A percentile compares a stretch with the other conserved stretches of the same genome.
phyloP scores from a whole-genome alignment of 352 stramenopile species.

The Phytophthora sp. region DNA sequence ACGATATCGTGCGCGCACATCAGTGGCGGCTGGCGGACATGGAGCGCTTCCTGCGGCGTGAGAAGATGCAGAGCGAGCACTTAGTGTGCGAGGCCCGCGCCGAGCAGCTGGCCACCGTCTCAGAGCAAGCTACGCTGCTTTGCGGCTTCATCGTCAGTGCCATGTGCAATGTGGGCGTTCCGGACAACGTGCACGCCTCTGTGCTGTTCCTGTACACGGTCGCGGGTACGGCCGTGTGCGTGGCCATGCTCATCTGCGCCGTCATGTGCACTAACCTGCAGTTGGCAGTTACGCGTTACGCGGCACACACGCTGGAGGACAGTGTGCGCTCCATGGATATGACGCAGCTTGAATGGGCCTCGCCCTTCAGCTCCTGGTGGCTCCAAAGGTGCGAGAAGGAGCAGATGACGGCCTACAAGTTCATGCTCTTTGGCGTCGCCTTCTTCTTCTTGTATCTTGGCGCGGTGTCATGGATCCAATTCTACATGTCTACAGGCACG shows the following conservation, averaged over 20 bases:
- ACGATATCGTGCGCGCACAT: constrained; percentile 74
- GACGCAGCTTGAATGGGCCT: constrained; percentile 52
- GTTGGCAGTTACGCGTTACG: constrained; percentile 73
- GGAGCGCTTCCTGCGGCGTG: constrained; percentile 62
- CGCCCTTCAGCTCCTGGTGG: constrained; percentile 76
- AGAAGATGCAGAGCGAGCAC: constrained; percentile 74
- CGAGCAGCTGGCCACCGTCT: constrained; percentile 75
- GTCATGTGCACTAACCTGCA: constrained; percentile 76
- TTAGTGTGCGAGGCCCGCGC: constrained; percentile 64
- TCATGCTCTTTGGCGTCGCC: constrained; percentile 68
- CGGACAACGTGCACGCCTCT: constrained; percentile 27
- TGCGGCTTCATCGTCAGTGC: constrained; percentile 73
- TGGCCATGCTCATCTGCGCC: constrained; percentile 61
- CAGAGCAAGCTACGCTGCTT: constrained; percentile 71
- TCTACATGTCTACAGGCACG: constrained; percentile 53
- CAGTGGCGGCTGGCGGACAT: constrained; percentile 73
- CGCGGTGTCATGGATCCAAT: constrained; percentile 73
- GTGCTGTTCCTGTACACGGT: constrained; percentile 59
- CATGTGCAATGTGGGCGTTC: constrained; percentile 69
- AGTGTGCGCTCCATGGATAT: constrained; percentile 56
- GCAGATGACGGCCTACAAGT: constrained; percentile 75
- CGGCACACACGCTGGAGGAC: constrained; percentile 55
- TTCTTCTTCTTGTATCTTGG: constrained; percentile 79
- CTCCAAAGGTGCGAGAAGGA: constrained; percentile 69
- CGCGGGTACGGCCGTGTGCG: constrained; percentile 55